Base-by-base conservation (phyloP, 2,329 filamentous ascomycete species). In the Phaeophleospora eucalypticola region DNA sequence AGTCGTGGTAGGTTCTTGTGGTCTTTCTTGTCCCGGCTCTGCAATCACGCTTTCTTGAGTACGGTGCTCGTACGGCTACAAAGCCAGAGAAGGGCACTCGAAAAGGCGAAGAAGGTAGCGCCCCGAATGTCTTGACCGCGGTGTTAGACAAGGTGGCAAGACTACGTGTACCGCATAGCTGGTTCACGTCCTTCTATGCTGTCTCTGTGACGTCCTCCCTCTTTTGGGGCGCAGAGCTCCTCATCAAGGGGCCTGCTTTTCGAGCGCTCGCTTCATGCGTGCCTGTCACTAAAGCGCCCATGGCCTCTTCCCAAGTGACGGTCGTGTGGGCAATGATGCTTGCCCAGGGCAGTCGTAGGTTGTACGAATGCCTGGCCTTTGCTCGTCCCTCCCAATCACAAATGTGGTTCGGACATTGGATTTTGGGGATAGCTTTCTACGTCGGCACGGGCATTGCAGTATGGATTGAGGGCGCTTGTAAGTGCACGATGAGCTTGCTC, bases 131-230 rank as follows among this genome's bases (percentile, higher is more conserved):
- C 24, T 6, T 54, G 8, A 35, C 27, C 2, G 33, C 19, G 18
- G 15, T 55, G 9, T 43, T 67, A 9, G 79, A 82, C 58, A 64
- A 63, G 47, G 60, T 79, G 16, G 75, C 79, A 27, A 69, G 66
- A 32, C 65, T 78, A 56, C 79, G 80, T 63, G 84, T 96, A 29
- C 89, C 91, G 17, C 93, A 97, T 69, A 79, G 79, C 52, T 97
- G 87, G 83, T 97, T 97, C 67, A 78, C 77, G 36, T 86, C 93
- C 58, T 97, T 95, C 70, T 97, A 98, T 66, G 63, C 86, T 43
- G 65, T 82, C 29, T 91, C 87, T 3, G 70, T 89, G 3, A 63
- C 72, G 2, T 82, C 80, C 49, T 90, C 87, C 0, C 60, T 81
- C 3, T 86, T 90, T 65, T 96, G 90, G 89, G 79, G 76, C 0